Evolutionary conservation across 805 yeast species (phyloP), one percentile per base, ranked within the genome.

Genomic region (Huiozyma sinensis): DNA sequence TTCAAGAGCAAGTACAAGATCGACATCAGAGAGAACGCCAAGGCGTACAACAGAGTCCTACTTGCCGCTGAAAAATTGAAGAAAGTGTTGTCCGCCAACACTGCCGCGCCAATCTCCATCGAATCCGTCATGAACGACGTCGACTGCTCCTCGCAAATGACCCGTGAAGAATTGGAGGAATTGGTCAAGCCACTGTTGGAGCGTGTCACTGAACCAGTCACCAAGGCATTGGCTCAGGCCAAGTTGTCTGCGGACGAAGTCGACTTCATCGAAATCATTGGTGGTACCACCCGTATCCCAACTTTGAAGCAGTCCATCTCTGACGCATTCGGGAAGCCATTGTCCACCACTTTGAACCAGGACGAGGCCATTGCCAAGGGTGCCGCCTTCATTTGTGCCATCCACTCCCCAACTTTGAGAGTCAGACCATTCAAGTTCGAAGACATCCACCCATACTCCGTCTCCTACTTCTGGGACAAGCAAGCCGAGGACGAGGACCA

Each of bases 291-390:
- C 56, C 88, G 99, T 77, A 95, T 92, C 54, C 99, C 99, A 65
- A 71, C 84, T 44, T 73, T 92, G 65, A 92, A 92, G 77, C 76
- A 81, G 56, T 82, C 77, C 62, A 75, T 92, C 56, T 56, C 83
- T 56, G 84, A 81, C 63, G 73, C 84, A 53, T 87, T 92, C 65
- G 85, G 85, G 66, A 84, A 84, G 72, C 81, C 72, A 58, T 74
- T 92, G 64, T 85, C 96, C 36, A 83, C 84, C 74, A 94, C 97
- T 56, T 79, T 94, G 70, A 92, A 92, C 77, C 97, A 89, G 73
- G 99, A 92, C 65, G 99, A 92, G 76, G 96, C 98, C 51, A 83
- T 90, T 65, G 97, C 98, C 45, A 86, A 90, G 69, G 99, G 99
- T 74, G 95, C 95, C 59, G 96, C 98, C 40, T 92, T 92, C 70